Base-by-base conservation (phyloP, 2,329 filamentous ascomycete species). In the Hypoxylon sp. region DNA sequence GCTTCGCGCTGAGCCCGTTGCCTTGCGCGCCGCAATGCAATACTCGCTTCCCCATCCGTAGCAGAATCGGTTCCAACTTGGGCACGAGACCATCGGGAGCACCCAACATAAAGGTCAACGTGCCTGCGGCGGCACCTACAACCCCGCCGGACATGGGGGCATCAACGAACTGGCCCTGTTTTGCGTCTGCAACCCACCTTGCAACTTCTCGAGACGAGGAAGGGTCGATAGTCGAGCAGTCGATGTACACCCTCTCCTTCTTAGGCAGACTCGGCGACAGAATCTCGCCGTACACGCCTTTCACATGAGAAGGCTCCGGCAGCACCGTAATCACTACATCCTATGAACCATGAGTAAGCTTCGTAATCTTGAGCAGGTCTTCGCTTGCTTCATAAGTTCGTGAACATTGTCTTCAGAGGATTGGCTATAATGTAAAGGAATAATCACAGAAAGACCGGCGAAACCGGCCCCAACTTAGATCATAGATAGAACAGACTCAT, bases 101-200 rank as follows among this genome's bases (percentile, higher is more conserved):
- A 38, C 95, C 95, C 53, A 98, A 86, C 95, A 99, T 98, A 74
- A 99, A 99, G 0, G 93, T 97, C 55, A 99, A 80, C 0, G 92
- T 93, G 27, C 90, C 95, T 10, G 92, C 92, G 4, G 86, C 82
- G 9, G 95, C 95, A 38, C 94, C 95, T 4, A 98, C 92, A 0
- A 97, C 93, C 47, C 95, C 95, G 43, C 95, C 95, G 0, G 94
- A 98, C 89, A 99, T 97, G 40, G 95, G 95, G 2, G 95, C 94
- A 72, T 99, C 95, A 56, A 97, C 88, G 70, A 98, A 97, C 48
- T 82, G 83, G 49, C 91, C 91, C 71, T 89, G 84, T 1, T 84
- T 81, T 1, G 86, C 85, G 4, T 83, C 83, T 55, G 75, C 60
- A 1, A 96, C 88, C 20, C 83, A 82, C 59, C 86, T 81, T 18